Base-by-base conservation (phyloP, 352 stramenopile species). In the Thalassiosira livingstoniorum region DNA sequence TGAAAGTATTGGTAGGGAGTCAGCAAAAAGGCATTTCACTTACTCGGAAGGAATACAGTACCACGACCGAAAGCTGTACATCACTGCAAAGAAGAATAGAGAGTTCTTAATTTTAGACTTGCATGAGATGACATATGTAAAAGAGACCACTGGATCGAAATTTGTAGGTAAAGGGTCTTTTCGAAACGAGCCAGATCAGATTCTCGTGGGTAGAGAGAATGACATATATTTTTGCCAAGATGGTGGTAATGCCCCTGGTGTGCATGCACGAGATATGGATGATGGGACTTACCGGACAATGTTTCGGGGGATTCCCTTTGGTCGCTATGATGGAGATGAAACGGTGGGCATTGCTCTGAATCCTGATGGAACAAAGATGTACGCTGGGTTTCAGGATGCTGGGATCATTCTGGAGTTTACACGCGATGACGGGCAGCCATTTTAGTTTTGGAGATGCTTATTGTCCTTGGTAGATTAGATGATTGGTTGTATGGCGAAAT, bases 331-430 rank as follows among this genome's bases (percentile, higher is more conserved):
- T 4, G 43, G 61, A 25, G 67, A 78, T 35, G 80, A 90, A 67
- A 93, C 86, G 18, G 84, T 87, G 29, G 86, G 85, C 31, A 53
- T 93, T 51, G 75, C 81, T 25, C 86, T 93, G 39, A 85, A 54
- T 51, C 82, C 86, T 18, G 77, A 88, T 63, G 73, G 68, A 29
- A 88, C 73, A 27, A 80, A 61, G 32, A 87, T 90, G 80, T 88
- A 87, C 63, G 60, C 78, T 37, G 62, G 54, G 34, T 86, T 80
- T 23, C 76, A 90, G 54, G 77, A 85, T 70, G 79, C 69, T 65
- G 77, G 77, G 11, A 80, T 68, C 47, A 35, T 86, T 5, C 29
- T 86, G 53, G 54, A 70, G 34, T 75, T 82, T 55, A 37, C n/a
- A 21, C 74, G 78, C 51, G 55, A 82, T 54, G 78, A 86, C 63